Conservation (phyloP, 148 eudicot genomes). For the Silene latifolia region DNA sequence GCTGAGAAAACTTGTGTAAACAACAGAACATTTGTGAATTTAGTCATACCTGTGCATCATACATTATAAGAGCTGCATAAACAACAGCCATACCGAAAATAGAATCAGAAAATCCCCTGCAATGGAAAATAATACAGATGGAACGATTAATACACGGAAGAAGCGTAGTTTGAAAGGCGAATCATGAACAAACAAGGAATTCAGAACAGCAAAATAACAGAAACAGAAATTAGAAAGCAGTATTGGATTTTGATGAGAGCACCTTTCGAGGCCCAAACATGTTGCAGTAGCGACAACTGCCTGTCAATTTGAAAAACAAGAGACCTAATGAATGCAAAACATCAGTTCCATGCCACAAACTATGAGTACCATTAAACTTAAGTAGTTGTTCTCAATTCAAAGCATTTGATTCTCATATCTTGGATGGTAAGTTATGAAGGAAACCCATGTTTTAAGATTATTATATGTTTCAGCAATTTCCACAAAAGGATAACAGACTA, state of each 20-base stretch:
- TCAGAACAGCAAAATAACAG: not conserved
- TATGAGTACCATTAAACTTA: not conserved
- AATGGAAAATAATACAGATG: not conserved
- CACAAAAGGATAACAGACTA: too few species aligned
- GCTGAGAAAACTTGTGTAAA: not conserved
- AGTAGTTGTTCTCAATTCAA: not conserved
- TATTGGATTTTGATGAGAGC: slow-evolving; percentile 5
- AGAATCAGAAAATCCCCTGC: slow-evolving; percentile 92
- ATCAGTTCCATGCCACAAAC: slow-evolving; percentile 15
- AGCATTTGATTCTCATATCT: too few species aligned
- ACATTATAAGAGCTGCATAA: slow-evolving; percentile 82
- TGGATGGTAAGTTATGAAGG: too few species aligned
- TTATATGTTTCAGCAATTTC: too few species aligned
- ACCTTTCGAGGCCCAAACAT: slow-evolving; percentile 81
- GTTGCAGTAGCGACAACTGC: slow-evolving; percentile 74
- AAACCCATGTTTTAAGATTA: too few species aligned
- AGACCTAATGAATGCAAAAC: slow-evolving; percentile 31
- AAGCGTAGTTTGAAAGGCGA: not conserved
- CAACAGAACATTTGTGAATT: not conserved
- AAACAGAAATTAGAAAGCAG: slow-evolving; percentile 9
- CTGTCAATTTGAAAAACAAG: slow-evolving; percentile 44
- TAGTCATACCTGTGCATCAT: slow-evolving; percentile 80
- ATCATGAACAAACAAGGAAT: not conserved
- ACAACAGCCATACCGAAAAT: slow-evolving; percentile 78
- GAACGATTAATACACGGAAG: not conserved